These are phyloP conservation scores for Gracilaria vermiculophylla DNA, from an alignment of 23 red algal genomes.

Conservation along the genomic window DNA sequence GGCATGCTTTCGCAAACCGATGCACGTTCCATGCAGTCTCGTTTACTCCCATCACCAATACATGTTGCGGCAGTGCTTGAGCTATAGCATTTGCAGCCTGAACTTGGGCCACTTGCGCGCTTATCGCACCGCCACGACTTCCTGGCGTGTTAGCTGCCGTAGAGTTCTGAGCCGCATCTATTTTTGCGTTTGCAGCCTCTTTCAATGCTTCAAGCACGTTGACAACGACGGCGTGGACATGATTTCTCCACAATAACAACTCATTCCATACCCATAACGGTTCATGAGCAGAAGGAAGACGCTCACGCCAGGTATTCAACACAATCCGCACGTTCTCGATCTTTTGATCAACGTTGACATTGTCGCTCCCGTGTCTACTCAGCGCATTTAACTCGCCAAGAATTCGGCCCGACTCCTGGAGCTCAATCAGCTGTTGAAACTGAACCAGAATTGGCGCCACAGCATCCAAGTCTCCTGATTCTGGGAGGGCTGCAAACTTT, in stretches of 20 bases:
- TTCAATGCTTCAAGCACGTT: conserved; percentile 86
- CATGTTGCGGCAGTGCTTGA: conserved; percentile 51
- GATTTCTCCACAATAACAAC: conserved; percentile 87
- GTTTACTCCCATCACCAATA: conserved; percentile 89
- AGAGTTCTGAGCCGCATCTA: conserved; percentile 46
- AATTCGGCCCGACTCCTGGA: conserved; percentile 82
- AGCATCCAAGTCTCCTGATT: conserved; percentile 50
- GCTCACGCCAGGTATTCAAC: conserved; percentile 90
- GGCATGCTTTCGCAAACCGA: conserved; percentile 70
- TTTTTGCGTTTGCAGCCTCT: conserved; percentile 57
- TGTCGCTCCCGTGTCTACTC: conserved; percentile 37
- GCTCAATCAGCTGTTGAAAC: conserved; percentile 93
- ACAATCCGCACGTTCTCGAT: conserved; percentile 80
- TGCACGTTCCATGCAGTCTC: conserved; percentile 97
- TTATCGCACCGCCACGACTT: not conserved
- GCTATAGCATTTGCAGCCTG: conserved; percentile 67
- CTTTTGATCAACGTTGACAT: conserved; percentile 66
- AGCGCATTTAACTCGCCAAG: conserved; percentile 87
- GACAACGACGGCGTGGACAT: conserved; percentile 84
- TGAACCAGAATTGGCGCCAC: conserved; percentile 47
- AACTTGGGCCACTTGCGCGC: conserved; percentile 3
- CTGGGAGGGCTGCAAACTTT: conserved; percentile 63
- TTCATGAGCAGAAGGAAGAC: conserved; percentile 59
- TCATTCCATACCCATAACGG: conserved; percentile 82
- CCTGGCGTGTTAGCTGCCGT: not conserved